These are phyloP conservation scores for Aspergillus piperis DNA, from an alignment of 2,329 filamentous ascomycete species.

Conservation along the genomic window DNA sequence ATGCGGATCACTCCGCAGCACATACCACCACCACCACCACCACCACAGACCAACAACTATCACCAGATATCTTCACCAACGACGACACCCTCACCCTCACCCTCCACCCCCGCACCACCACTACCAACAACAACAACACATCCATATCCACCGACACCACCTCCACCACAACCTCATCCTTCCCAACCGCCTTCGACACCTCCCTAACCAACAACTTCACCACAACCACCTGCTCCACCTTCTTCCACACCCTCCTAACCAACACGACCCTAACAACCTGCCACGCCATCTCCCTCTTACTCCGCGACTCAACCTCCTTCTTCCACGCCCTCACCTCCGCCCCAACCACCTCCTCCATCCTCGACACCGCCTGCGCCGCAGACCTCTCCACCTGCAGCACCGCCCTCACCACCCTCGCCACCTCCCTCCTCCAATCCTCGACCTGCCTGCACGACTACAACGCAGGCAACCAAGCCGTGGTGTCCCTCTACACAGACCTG, in stretches of 20 bases:
- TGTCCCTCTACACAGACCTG: slow-evolving; percentile 74
- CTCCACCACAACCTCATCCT: background rate
- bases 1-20: background rate
- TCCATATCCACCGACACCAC: slow-evolving; percentile 16
- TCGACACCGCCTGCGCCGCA: slow-evolving; percentile 76
- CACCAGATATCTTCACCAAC: background rate
- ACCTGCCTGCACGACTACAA: slow-evolving; percentile 74
- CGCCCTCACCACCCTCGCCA: slow-evolving; percentile 66
- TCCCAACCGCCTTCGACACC: slow-evolving; percentile 69
- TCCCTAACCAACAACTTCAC: slow-evolving; percentile 65
- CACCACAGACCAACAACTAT: background rate
- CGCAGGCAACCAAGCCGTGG: slow-evolving; percentile 67
- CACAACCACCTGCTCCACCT: slow-evolving; percentile 47
- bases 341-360: slow-evolving; percentile 70
- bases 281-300: slow-evolving; percentile 79
- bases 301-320: slow-evolving; percentile 81
- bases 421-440: slow-evolving; percentile 60
- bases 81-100: background rate
- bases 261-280: slow-evolving; percentile 71
- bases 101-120: background rate
- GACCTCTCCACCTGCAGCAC: slow-evolving; percentile 65
- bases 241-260: slow-evolving; percentile 68
- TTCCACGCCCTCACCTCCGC: slow-evolving; percentile 75
- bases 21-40: background rate
- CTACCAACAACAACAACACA: background rate